A percentile compares a stretch with the other conserved stretches of the same genome.
These are phyloP conservation scores for Cyclocybe aegerita DNA, from an alignment of 768 basidiomycete genomes.

Conservation along the genomic window DNA sequence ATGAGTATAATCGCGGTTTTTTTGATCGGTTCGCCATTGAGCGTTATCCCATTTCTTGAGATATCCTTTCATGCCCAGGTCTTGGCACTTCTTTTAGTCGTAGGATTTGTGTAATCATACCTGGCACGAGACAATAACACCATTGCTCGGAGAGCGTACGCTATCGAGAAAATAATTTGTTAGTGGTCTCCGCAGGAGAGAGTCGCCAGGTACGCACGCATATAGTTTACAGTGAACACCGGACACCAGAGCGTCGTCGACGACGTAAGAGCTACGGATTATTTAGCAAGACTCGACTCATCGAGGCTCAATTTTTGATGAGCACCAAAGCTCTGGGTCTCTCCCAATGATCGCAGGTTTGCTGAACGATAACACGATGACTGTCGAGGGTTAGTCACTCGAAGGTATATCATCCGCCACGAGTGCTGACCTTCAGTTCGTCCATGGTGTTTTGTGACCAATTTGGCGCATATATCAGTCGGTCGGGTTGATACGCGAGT, in stretches of 20 bases:
- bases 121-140: slow-evolving; percentile 78
- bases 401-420: neutral
- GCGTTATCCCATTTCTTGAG: slow-evolving; percentile 72
- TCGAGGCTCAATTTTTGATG: slow-evolving; percentile 18
- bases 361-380: slow-evolving; percentile 56
- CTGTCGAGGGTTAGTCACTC: slow-evolving; percentile 31
- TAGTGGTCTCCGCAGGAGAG: neutral
- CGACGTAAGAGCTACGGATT: slow-evolving; percentile 55
- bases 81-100: neutral
- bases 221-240: slow-evolving; percentile 76
- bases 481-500: neutral
- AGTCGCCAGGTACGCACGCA: slow-evolving; percentile 50
- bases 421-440: slow-evolving; percentile 57
- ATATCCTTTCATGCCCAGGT: slow-evolving; percentile 48
- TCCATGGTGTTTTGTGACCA: slow-evolving; percentile 61
- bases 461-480: slow-evolving; percentile 68
- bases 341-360: slow-evolving; percentile 71
- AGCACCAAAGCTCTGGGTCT: slow-evolving; percentile 65
- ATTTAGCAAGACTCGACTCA: slow-evolving; percentile 1
- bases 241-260: slow-evolving; percentile 64
- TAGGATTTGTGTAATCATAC: slow-evolving; percentile 31
- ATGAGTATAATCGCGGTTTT: slow-evolving; percentile 71
- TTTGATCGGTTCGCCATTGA: slow-evolving; percentile 69
- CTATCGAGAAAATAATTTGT: slow-evolving; percentile 31
- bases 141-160: slow-evolving; percentile 68